Evolutionary conservation across 441 rosid genomes (phyloP).

Genomic region (Populus hybrid): DNA sequence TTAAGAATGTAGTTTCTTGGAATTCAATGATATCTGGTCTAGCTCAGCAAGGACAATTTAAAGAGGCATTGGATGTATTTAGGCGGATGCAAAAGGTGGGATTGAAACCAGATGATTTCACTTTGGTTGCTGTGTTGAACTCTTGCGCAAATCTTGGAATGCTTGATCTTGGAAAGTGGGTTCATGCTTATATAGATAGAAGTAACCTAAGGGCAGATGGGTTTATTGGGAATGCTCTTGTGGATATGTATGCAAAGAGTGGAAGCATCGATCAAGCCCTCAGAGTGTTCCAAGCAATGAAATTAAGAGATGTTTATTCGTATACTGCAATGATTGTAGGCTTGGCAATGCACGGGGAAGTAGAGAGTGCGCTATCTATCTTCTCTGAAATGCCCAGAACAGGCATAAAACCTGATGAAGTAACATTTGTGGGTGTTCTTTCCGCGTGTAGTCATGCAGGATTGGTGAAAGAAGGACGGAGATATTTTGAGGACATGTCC

Average conservation of each 20-base stretch:
- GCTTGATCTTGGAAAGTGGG: constrained; percentile 17
- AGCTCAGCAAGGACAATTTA: background rate
- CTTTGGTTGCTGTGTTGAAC: constrained; percentile 14
- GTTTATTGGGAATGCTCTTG: constrained; percentile 13
- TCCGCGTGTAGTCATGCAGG: constrained; percentile 10
- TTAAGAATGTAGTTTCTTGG: background rate
- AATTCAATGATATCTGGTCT: constrained; percentile 1
- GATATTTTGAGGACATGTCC: background rate
- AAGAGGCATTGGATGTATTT: background rate
- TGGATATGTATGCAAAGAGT: constrained; percentile 26
- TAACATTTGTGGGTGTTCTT: constrained; percentile 13
- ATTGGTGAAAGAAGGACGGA: constrained; percentile 7
- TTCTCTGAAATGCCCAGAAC: constrained; percentile 1
- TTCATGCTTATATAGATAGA: constrained; percentile 14
- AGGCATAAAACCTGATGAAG: constrained; percentile 6
- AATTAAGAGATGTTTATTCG: constrained; percentile 10
- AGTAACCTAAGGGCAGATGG: constrained; percentile 5
- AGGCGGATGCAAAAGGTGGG: background rate
- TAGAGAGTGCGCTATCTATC: background rate
- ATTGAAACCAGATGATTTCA: background rate
- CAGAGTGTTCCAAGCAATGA: constrained; percentile 10
- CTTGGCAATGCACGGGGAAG: constrained; percentile 9
- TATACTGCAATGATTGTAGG: constrained; percentile 23
- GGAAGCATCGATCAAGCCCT: constrained; percentile 17
- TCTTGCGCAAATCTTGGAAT: constrained; percentile 22